A percentile compares a stretch with the other conserved stretches of the same genome.
Conservation (phyloP, 208 protist species). For the Herpetomonas samuelpessoai region DNA sequence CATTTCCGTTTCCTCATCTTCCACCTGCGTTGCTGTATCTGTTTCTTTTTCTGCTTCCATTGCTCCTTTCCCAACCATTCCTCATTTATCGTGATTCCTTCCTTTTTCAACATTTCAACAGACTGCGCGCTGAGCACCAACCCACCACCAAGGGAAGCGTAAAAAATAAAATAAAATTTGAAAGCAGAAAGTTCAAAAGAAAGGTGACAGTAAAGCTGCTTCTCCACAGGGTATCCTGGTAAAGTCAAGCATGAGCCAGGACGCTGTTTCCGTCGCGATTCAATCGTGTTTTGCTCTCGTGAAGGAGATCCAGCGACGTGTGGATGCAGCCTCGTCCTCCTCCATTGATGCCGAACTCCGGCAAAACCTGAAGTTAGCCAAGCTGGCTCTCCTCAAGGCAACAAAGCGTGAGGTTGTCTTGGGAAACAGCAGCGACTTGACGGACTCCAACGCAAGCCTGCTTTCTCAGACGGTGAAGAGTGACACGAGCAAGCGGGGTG, state of each 20-base stretch:
- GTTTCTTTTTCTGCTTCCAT: no score
- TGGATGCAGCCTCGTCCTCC: conserved; percentile 18
- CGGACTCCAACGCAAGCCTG: neutral
- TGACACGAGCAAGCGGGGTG: neutral
- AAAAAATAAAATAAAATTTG: no score
- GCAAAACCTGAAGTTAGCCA: conserved; percentile 20
- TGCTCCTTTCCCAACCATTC: no score
- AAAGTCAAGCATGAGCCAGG: conserved; percentile 5
- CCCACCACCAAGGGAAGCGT: no score
- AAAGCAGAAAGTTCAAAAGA: no score
- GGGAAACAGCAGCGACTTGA: neutral
- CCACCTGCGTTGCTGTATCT: no score
- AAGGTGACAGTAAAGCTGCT: no score
- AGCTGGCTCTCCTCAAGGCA: conserved; percentile 13
- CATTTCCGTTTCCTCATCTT: no score
- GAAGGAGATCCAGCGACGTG: conserved; percentile 23
- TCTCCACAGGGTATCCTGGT: no score
- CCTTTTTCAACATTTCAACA: no score
- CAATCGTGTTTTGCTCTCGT: conserved; percentile 19
- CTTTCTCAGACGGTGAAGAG: neutral
- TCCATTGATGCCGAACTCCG: conserved; percentile 28
- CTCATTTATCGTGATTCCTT: no score
- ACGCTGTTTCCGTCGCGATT: conserved; percentile 8
- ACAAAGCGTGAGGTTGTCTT: neutral
- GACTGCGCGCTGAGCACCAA: no score